A percentile compares a stretch with the other conserved stretches of the same genome.
phyloP scores from a whole-genome alignment of 1,284 basidiomycete genomes.

The Porodaedalea pini region DNA sequence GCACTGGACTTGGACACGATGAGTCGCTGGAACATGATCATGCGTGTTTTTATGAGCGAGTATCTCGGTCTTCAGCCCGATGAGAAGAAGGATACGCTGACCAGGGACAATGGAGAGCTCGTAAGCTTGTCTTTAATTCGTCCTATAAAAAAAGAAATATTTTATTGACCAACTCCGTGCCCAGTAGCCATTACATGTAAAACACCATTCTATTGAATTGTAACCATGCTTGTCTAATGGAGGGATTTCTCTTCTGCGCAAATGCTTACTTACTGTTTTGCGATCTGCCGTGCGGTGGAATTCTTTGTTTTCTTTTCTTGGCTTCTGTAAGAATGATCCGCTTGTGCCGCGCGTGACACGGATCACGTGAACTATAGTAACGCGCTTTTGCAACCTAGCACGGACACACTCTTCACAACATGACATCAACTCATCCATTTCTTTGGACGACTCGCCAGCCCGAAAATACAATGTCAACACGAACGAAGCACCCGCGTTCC shows the following conservation, averaged over 20 bases:
- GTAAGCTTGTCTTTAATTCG: constrained; percentile 11
- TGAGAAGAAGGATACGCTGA: constrained; percentile 32
- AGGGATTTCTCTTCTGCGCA: background rate
- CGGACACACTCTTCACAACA: no score
- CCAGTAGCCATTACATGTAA: constrained; percentile 15
- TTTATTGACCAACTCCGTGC: background rate
- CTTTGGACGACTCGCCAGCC: no score
- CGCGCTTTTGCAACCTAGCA: no score
- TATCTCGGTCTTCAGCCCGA: constrained; percentile 69
- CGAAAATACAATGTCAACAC: constrained; percentile 5
- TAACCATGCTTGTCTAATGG: background rate
- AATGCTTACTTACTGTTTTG: background rate
- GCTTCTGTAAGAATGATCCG: background rate
- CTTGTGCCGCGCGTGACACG: background rate
- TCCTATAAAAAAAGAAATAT: background rate
- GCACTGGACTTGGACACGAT: constrained; percentile 86
- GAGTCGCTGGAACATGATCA: constrained; percentile 84
- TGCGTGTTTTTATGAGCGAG: constrained; percentile 87
- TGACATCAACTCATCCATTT: no score
- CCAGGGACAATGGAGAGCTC: constrained; percentile 18
- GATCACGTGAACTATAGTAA: background rate
- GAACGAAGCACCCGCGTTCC: constrained; percentile 10
- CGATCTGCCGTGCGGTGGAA: no score
- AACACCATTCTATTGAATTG: constrained; percentile 14
- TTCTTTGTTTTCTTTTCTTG: no score